Conservation (phyloP, 768 basidiomycete genomes). For the Boletus speciosus region DNA sequence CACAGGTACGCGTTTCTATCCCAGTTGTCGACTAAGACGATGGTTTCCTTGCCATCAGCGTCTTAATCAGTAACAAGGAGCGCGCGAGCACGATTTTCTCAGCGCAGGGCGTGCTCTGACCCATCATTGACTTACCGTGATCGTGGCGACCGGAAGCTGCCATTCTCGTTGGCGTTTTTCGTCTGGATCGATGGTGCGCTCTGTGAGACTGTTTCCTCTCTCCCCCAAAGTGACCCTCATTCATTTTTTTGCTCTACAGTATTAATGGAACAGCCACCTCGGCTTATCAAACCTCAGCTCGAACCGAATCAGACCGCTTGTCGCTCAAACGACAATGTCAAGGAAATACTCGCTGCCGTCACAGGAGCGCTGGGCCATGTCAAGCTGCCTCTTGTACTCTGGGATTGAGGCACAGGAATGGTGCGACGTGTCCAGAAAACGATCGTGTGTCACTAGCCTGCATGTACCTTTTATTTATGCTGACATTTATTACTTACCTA, state of each 20-base stretch:
- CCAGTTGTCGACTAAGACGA: neutral
- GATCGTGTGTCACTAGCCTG: neutral
- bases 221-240: neutral
- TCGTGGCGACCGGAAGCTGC: conserved; percentile 10
- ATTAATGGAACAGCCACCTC: neutral
- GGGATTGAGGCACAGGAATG: conserved; percentile 12
- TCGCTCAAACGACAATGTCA: conserved; percentile 1
- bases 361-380: conserved; percentile 13
- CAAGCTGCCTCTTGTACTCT: conserved; percentile 19
- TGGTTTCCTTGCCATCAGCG: neutral
- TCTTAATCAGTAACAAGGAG: conserved; percentile 12
- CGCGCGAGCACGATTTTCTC: conserved; percentile 12
- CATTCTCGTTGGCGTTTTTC: conserved; percentile 2
- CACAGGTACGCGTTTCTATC: conserved; percentile 10
- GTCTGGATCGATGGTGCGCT: conserved; percentile 13
- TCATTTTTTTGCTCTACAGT: neutral
- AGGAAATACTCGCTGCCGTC: neutral
- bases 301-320: conserved; percentile 5
- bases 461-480: neutral
- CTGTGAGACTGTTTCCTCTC: neutral
- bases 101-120: conserved; percentile 9
- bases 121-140: conserved; percentile 15
- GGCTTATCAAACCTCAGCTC: conserved; percentile 1
- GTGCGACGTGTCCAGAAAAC: conserved; percentile 8
- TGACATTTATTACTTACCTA: too few relatives aligned